phyloP scores from a whole-genome alignment of 2,329 filamentous ascomycete genomes.

The Microthyrium microscopicum region DNA sequence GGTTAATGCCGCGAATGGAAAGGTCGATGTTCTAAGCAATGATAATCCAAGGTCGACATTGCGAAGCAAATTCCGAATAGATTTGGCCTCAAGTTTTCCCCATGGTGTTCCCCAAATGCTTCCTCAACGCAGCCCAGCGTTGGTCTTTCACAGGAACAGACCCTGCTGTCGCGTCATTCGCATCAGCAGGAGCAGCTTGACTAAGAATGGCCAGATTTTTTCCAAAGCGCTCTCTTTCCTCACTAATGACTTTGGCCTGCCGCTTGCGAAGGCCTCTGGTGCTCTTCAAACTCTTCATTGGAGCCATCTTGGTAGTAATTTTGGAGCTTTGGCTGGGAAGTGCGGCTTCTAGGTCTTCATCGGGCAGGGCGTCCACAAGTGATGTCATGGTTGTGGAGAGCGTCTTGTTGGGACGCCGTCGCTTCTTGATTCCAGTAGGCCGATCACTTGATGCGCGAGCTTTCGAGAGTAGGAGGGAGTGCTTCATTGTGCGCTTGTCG shows the following conservation, averaged over 20 bases:
- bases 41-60: too few relatives aligned
- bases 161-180: too few relatives aligned
- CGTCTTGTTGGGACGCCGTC: slow-evolving; percentile 57
- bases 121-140: too few relatives aligned
- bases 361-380: slow-evolving; percentile 66
- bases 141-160: too few relatives aligned
- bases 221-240: slow-evolving; percentile 72
- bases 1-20: too few relatives aligned
- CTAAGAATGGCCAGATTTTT: slow-evolving; percentile 50
- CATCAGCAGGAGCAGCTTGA: not conserved
- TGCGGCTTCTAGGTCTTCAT: slow-evolving; percentile 32
- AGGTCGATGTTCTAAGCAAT: too few relatives aligned
- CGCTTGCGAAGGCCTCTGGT: too few relatives aligned
- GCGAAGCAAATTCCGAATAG: too few relatives aligned
- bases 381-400: slow-evolving; percentile 58
- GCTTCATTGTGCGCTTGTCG: slow-evolving; percentile 71
- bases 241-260: slow-evolving; percentile 56
- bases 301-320: slow-evolving; percentile 44
- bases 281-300: too few relatives aligned
- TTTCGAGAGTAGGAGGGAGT: slow-evolving; percentile 60
- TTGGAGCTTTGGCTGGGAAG: slow-evolving; percentile 15
- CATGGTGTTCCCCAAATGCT: too few relatives aligned
- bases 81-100: too few relatives aligned
- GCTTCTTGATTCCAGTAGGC: slow-evolving; percentile 34
- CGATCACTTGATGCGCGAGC: slow-evolving; percentile 56